phyloP scores from a whole-genome alignment of 768 basidiomycete species.

The Mycena olivaceomarginata region DNA sequence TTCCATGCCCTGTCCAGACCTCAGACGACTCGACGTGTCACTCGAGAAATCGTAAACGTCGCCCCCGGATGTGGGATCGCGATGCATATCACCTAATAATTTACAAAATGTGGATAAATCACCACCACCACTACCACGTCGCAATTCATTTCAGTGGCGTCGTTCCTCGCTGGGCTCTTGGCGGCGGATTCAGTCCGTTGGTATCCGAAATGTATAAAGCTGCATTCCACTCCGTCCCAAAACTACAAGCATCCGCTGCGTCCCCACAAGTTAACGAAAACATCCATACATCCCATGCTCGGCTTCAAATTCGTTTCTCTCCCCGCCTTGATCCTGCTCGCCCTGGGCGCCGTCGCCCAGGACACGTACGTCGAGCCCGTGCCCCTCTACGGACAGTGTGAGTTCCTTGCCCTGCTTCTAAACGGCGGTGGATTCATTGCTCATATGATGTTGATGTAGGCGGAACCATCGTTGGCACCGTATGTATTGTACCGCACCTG shows the following conservation, averaged over 20 bases:
- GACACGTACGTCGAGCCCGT: conserved; percentile 3
- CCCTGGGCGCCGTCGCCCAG: conserved; percentile 22
- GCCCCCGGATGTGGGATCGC: neutral
- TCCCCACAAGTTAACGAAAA: neutral
- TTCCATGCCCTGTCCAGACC: neutral
- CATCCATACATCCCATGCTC: conserved; percentile 19
- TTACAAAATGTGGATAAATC: neutral
- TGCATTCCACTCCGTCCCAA: neutral
- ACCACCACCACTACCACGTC: neutral
- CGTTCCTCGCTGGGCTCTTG: neutral
- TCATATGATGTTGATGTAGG: neutral
- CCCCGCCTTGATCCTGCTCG: conserved; percentile 9
- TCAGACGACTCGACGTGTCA: neutral
- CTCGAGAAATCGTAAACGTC: no score
- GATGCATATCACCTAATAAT: conserved; percentile 6
- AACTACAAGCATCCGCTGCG: neutral
- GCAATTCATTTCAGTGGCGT: neutral
- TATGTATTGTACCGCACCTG: neutral
- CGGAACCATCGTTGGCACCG: conserved; percentile 33
- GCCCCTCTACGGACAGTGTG: conserved; percentile 30
- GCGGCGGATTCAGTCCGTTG: no score
- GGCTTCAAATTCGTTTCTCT: conserved; percentile 20
- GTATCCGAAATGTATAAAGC: neutral
- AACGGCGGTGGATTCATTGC: neutral
- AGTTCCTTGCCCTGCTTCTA: neutral